Percentiles rank a stretch among this genome's conserved stretches.
phyloP scores from a whole-genome alignment of 371 early-diverging fungal genomes.

The Mucor mucedo region DNA sequence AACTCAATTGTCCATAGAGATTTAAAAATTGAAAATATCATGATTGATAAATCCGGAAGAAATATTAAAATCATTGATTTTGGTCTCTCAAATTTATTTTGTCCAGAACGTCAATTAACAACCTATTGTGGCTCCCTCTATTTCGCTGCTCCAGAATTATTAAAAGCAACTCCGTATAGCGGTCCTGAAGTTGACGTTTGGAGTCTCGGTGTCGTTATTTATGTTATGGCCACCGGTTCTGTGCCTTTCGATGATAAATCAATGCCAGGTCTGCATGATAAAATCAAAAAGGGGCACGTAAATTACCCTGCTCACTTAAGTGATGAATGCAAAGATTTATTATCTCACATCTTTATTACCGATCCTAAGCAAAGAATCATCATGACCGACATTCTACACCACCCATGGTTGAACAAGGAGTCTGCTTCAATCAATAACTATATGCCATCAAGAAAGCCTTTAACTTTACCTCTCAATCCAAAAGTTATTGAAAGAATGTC shows the following conservation, averaged over 20 bases:
- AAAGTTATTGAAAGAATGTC: conserved; percentile 80
- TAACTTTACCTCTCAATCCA: conserved; percentile 70
- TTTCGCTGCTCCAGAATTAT: conserved; percentile 97
- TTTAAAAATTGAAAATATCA: conserved; percentile 96
- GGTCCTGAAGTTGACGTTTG: conserved; percentile 98
- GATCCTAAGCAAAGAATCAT: conserved; percentile 76
- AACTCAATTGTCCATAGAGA: conserved; percentile 98
- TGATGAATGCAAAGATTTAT: conserved; percentile 75
- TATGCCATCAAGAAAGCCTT: conserved; percentile 70
- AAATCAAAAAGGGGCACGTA: conserved; percentile 86
- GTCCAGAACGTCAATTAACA: conserved; percentile 77
- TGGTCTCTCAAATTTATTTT: conserved; percentile 94
- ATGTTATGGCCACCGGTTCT: conserved; percentile 92
- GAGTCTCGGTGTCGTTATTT: conserved; percentile 96
- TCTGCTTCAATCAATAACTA: conserved; percentile 62
- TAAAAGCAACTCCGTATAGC: conserved; percentile 85
- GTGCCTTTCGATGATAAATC: conserved; percentile 97
- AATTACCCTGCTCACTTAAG: conserved; percentile 85
- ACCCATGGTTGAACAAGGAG: conserved; percentile 89
- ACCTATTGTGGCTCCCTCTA: conserved; percentile 97
- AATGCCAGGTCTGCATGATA: conserved; percentile 90
- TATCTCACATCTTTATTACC: conserved; percentile 80
- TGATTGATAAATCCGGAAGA: conserved; percentile 85
- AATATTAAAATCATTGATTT: conserved; percentile 93
- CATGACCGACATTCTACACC: conserved; percentile 75